A percentile compares a stretch with the other conserved stretches of the same genome.
These are phyloP conservation scores for Candida krabiensis DNA, from an alignment of 805 yeast genomes.

Conservation along the genomic window DNA sequence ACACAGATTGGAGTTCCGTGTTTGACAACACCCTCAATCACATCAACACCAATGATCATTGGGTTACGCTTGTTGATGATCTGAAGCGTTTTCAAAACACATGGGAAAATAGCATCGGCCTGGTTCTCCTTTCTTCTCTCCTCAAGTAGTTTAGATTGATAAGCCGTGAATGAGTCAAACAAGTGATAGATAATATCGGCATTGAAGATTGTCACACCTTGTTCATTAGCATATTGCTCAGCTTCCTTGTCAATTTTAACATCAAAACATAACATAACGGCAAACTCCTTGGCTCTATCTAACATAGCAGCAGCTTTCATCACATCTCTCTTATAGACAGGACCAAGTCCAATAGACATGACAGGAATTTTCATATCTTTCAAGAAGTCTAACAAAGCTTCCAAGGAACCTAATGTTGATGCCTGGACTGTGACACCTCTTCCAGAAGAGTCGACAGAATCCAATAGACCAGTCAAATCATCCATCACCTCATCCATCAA, in stretches of 20 bases:
- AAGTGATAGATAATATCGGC: constrained; percentile 97
- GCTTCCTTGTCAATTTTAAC: constrained; percentile 97
- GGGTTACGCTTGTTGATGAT: constrained; percentile 98
- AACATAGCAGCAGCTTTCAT: constrained; percentile 97
- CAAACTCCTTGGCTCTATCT: constrained; percentile 92
- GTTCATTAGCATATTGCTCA: constrained; percentile 94
- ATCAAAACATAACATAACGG: constrained; percentile 98
- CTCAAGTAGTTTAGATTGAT: constrained; percentile 85
- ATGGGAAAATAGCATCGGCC: constrained; percentile 91
- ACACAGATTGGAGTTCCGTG: constrained; percentile 96
- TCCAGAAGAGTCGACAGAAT: constrained; percentile 92
- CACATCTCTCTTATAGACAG: constrained; percentile 96
- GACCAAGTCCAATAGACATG: constrained; percentile 97
- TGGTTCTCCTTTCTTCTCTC: constrained; percentile 85
- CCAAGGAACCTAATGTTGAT: constrained; percentile 95
- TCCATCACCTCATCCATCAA: constrained; percentile 98
- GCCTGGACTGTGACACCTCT: constrained; percentile 99
- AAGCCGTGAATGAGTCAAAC: constrained; percentile 91
- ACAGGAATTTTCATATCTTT: constrained; percentile 99
- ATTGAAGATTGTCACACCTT: constrained; percentile 86
- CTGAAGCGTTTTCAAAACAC: constrained; percentile 91
- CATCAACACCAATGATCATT: constrained; percentile 99
- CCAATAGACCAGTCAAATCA: constrained; percentile 90
- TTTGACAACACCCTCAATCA: constrained; percentile 83
- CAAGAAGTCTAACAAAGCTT: constrained; percentile 94